These are phyloP conservation scores for Pochonia chlamydosporia DNA, from an alignment of 2,329 filamentous ascomycete species.

Conservation along the genomic window DNA sequence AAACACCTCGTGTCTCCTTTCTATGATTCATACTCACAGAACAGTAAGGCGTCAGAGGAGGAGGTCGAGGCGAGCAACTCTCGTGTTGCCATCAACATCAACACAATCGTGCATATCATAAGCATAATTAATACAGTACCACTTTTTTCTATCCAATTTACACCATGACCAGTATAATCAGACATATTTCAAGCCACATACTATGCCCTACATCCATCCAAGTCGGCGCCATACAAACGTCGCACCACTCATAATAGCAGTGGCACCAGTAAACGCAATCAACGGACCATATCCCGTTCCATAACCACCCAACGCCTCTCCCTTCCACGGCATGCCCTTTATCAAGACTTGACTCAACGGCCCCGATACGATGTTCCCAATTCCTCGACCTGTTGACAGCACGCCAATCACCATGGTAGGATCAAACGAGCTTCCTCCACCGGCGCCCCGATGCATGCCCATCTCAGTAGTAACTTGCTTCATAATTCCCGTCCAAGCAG, in stretches of 20 bases:
- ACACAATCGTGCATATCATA: too few species aligned
- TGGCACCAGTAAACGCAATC: slow-evolving; percentile 27
- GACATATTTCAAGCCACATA: background rate
- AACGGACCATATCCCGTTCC: slow-evolving; percentile 27
- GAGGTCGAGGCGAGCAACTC: too few species aligned
- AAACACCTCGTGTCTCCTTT: too few species aligned
- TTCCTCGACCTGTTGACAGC: slow-evolving; percentile 51
- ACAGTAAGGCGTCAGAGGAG: too few species aligned
- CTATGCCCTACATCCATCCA: slow-evolving; percentile 22
- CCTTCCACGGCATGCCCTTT: slow-evolving; percentile 36
- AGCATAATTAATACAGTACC: too few species aligned
- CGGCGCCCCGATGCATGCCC: background rate
- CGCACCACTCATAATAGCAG: slow-evolving; percentile 22
- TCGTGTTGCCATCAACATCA: too few species aligned
- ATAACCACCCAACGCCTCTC: slow-evolving; percentile 23
- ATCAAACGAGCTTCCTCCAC: slow-evolving; percentile 25
- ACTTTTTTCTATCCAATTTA: too few species aligned
- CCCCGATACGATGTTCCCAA: slow-evolving; percentile 54
- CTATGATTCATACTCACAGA: too few species aligned
- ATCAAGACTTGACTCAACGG: slow-evolving; percentile 51
- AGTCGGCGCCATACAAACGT: slow-evolving; percentile 23
- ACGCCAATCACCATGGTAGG: slow-evolving; percentile 53
- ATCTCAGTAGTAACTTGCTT: slow-evolving; percentile 25
- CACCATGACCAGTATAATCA: too few species aligned
- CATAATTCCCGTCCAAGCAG: slow-evolving; percentile 57